Evolutionary conservation across 495 filamentous ascomycete genomes (phyloP).

Genomic region (Penicillium ochrochloron): DNA sequence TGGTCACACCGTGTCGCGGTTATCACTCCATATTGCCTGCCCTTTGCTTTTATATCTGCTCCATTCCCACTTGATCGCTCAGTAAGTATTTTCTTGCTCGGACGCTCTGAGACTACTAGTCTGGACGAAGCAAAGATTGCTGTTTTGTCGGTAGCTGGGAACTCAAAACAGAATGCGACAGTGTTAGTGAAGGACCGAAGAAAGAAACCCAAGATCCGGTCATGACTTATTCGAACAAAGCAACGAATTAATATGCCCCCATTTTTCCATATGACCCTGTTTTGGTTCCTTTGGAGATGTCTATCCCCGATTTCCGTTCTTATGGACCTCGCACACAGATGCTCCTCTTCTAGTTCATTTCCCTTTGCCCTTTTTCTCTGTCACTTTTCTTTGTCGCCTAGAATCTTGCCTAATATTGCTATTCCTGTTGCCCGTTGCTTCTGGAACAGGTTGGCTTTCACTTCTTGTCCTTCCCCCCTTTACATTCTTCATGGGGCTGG

Average conservation of each 20-base stretch:
- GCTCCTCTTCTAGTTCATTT: constrained; percentile 16
- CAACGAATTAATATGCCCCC: constrained; percentile 40
- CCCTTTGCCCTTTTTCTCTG: constrained; percentile 23
- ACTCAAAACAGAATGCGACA: constrained; percentile 13
- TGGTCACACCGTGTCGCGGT: constrained; percentile 45
- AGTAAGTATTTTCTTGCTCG: constrained; percentile 20
- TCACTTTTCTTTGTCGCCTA: constrained; percentile 25
- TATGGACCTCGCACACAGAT: constrained; percentile 23
- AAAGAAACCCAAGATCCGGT: constrained; percentile 22
- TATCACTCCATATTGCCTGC: constrained; percentile 17
- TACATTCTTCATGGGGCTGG: constrained; percentile 1
- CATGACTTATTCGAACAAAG: constrained; percentile 37
- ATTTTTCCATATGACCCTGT: constrained; percentile 25
- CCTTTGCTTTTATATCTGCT: constrained; percentile 13
- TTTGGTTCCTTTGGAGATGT: constrained; percentile 9
- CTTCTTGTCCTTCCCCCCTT: constrained; percentile 2
- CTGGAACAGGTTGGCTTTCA: constrained; percentile 21
- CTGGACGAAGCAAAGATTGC: neutral
- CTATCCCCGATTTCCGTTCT: constrained; percentile 6
- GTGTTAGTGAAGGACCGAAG: constrained; percentile 17
- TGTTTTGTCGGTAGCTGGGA: constrained; percentile 5
- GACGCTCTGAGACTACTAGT: neutral
- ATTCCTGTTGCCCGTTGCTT: constrained; percentile 7
- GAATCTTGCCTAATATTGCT: constrained; percentile 32
- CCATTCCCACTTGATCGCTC: constrained; percentile 11